A percentile compares a stretch with the other conserved stretches of the same genome.
Evolutionary conservation across 1,284 basidiomycete genomes (phyloP).

Genomic region (Ceratobasidium sp.): DNA sequence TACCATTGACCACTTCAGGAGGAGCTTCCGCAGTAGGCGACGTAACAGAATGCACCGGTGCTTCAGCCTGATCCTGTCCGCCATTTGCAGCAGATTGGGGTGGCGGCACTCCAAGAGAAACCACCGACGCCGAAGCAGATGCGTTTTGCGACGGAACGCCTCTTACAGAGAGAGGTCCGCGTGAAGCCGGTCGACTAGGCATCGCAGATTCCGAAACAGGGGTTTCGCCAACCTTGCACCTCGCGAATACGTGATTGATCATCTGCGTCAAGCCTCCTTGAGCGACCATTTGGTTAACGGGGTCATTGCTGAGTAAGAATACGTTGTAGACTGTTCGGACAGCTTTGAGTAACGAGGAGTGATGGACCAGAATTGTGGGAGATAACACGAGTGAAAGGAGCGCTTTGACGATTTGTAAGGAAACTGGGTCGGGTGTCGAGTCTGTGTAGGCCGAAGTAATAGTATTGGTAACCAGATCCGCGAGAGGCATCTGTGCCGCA

Average conservation of each 20-base stretch:
- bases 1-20: not conserved
- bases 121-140: constrained; percentile 29
- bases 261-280: constrained; percentile 97
- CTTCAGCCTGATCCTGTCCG: not conserved
- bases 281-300: constrained; percentile 94
- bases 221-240: constrained; percentile 55
- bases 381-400: constrained; percentile 90
- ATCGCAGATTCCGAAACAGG: not conserved
- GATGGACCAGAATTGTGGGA: constrained; percentile 87
- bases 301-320: constrained; percentile 88
- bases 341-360: constrained; percentile 92
- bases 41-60: not conserved
- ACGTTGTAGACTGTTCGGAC: constrained; percentile 97
- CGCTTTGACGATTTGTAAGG: constrained; percentile 95
- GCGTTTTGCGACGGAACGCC: constrained; percentile 15
- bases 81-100: not conserved
- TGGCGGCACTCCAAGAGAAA: not conserved
- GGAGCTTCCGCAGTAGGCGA: not conserved
- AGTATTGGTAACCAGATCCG: constrained; percentile 92
- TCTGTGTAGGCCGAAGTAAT: constrained; percentile 94
- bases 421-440: constrained; percentile 87
- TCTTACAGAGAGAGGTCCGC: not conserved
- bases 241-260: constrained; percentile 93
- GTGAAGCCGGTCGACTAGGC: constrained; percentile 14
- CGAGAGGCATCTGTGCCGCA: constrained; percentile 74